phyloP scores from a whole-genome alignment of 768 basidiomycete genomes.

The Baorangia bicolor region DNA sequence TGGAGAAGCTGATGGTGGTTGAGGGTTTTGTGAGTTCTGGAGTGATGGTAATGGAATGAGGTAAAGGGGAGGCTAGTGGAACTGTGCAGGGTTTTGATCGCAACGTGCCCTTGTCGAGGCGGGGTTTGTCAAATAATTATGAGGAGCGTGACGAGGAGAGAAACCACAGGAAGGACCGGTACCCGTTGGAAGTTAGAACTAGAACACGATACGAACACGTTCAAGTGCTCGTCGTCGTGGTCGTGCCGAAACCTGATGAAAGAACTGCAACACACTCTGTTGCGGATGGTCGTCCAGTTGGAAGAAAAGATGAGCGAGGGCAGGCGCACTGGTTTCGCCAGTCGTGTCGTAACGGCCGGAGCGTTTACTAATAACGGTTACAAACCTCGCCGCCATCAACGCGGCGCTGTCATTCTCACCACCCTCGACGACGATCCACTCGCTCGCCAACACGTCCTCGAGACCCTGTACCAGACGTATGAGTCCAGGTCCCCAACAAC shows the following conservation, averaged over 20 bases:
- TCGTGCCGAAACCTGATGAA: slow-evolving; percentile 11
- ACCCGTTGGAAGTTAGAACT: slow-evolving; percentile 18
- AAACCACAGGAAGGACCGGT: slow-evolving; percentile 20
- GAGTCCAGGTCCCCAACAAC: not conserved
- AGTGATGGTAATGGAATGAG: slow-evolving; percentile 48
- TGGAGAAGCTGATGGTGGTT: slow-evolving; percentile 34
- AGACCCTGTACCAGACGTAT: not conserved
- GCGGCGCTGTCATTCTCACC: slow-evolving; percentile 17
- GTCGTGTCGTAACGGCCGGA: slow-evolving; percentile 33
- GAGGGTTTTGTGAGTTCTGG: slow-evolving; percentile 36
- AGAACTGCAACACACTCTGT: slow-evolving; percentile 4
- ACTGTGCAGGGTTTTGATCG: slow-evolving; percentile 65
- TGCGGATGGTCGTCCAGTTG: slow-evolving; percentile 19
- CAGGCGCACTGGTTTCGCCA: slow-evolving; percentile 33
- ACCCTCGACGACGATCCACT: slow-evolving; percentile 9
- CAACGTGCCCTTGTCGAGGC: slow-evolving; percentile 71
- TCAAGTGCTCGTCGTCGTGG: slow-evolving; percentile 17
- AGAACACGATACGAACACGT: slow-evolving; percentile 23
- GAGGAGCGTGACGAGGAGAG: slow-evolving; percentile 20
- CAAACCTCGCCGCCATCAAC: slow-evolving; percentile 23
- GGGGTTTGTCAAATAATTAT: slow-evolving; percentile 48
- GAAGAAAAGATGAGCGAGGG: slow-evolving; percentile 17
- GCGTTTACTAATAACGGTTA: slow-evolving; percentile 28
- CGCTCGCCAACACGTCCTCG: not conserved
- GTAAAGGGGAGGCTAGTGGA: slow-evolving; percentile 55